phyloP scores from a whole-genome alignment of 2,329 filamentous ascomycete species.

The Neurospora sp. region DNA sequence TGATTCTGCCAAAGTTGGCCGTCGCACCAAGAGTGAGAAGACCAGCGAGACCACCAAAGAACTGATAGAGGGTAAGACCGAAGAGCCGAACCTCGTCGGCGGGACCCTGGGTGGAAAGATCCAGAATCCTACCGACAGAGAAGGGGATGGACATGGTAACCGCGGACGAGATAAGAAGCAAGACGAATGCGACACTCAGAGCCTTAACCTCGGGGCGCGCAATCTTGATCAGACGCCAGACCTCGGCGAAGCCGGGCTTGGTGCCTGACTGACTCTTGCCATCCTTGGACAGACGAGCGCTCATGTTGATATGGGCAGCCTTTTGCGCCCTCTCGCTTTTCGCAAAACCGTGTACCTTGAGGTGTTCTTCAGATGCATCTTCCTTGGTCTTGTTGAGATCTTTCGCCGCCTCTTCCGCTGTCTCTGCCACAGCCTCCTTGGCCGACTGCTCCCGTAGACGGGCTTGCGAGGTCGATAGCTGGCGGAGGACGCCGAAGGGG shows the following conservation, averaged over 20 bases:
- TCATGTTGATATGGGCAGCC: constrained; percentile 81
- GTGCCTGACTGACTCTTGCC: constrained; percentile 49
- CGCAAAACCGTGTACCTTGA: constrained; percentile 28
- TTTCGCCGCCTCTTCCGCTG: constrained; percentile 9
- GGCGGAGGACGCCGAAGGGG: constrained; percentile 13
- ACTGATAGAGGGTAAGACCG: constrained; percentile 74
- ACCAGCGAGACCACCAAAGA: constrained; percentile 70
- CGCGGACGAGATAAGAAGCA: constrained; percentile 78
- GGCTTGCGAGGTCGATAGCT: constrained; percentile 17
- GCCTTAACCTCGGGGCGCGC: constrained; percentile 74
- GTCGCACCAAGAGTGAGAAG: constrained; percentile 75
- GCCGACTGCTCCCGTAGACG: constrained; percentile 10
- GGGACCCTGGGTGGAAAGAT: constrained; percentile 70
- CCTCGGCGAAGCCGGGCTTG: constrained; percentile 59
- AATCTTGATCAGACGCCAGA: constrained; percentile 82
- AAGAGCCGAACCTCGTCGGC: constrained; percentile 63
- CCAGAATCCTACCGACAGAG: constrained; percentile 90
- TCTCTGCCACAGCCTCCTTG: constrained; percentile 7
- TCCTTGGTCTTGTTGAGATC: constrained; percentile 23
- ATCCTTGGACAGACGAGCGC: constrained; percentile 78
- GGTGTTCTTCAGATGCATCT: constrained; percentile 22
- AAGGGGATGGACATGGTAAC: constrained; percentile 97
- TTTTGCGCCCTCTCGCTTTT: constrained; percentile 75
- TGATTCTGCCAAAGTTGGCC: constrained; percentile 89
- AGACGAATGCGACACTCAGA: constrained; percentile 68